These are phyloP conservation scores for Astrephomene gubernaculifera DNA, from an alignment of 139 green algal species.

Conservation along the genomic window DNA sequence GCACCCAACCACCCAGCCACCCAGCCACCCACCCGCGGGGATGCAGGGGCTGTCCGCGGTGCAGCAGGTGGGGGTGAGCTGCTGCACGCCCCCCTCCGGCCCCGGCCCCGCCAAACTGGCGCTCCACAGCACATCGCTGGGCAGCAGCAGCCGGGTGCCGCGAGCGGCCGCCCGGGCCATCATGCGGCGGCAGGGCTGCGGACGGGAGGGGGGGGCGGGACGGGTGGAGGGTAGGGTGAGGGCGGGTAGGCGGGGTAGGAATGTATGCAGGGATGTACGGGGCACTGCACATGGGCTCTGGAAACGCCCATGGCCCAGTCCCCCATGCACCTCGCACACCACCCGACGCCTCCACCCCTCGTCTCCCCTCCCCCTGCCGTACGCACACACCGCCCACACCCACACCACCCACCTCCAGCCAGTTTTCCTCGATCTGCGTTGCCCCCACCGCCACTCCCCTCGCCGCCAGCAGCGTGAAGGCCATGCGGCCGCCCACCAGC, in stretches of 20 bases:
- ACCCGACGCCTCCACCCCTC: too few relatives aligned
- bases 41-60: slow-evolving; percentile 55
- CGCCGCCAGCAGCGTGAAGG: slow-evolving; percentile 71
- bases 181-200: slow-evolving; percentile 54
- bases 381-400: too few relatives aligned
- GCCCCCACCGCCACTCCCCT: slow-evolving; percentile 58
- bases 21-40: slow-evolving; percentile 32
- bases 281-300: too few relatives aligned
- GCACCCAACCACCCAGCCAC: too few relatives aligned
- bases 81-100: slow-evolving; percentile 21
- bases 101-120: slow-evolving; percentile 42
- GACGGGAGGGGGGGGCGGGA: neutral
- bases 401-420: slow-evolving; percentile 50
- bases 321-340: too few relatives aligned
- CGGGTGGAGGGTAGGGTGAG: neutral
- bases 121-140: slow-evolving; percentile 59
- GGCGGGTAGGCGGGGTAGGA: neutral
- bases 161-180: slow-evolving; percentile 40
- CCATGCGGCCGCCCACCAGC: slow-evolving; percentile 70
- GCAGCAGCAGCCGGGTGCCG: slow-evolving; percentile 64
- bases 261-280: neutral
- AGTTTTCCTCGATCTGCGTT: slow-evolving; percentile 64
- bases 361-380: too few relatives aligned
- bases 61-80: slow-evolving; percentile 61
- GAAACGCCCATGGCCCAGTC: too few relatives aligned